Conservation (phyloP, 2,329 filamentous ascomycete genomes). For the Paecilomyces niveus region DNA sequence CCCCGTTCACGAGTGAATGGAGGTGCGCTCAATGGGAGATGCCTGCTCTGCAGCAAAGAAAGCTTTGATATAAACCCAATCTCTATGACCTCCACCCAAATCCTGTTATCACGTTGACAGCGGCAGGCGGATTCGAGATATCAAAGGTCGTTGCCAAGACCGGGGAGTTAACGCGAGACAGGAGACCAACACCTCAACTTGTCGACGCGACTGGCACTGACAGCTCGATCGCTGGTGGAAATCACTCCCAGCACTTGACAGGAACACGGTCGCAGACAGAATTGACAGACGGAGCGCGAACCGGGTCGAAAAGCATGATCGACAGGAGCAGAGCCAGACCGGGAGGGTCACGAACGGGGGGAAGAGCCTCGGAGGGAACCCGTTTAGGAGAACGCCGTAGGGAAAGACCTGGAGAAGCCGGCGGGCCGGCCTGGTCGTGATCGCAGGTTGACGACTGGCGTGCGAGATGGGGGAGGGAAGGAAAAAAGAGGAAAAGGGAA, state of each 20-base stretch:
- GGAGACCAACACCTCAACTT: neutral
- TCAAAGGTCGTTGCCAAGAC: neutral
- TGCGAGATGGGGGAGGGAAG: conserved; percentile 16
- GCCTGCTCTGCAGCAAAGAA: neutral
- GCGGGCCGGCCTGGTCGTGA: conserved; percentile 11
- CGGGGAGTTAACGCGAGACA: neutral
- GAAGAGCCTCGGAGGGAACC: conserved; percentile 4
- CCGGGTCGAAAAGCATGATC: conserved; percentile 16
- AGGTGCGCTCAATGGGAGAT: conserved; percentile 1
- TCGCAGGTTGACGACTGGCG: conserved; percentile 14
- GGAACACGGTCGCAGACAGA: conserved; percentile 11
- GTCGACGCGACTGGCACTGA: neutral
- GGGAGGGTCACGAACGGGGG: conserved; percentile 1
- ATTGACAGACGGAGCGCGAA: conserved; percentile 13
- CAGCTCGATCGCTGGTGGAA: neutral
- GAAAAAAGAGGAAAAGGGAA: conserved; percentile 10
- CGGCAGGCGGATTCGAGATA: neutral
- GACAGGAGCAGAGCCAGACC: conserved; percentile 10
- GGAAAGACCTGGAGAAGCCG: conserved; percentile 8
- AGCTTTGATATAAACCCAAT: neutral
- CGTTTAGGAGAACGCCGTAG: conserved; percentile 7
- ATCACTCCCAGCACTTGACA: conserved; percentile 5
- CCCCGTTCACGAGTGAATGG: neutral
- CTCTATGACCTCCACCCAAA: neutral
- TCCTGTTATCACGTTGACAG: neutral